Base-by-base conservation (phyloP, 768 basidiomycete species). In the Panaeolus papilionaceus region DNA sequence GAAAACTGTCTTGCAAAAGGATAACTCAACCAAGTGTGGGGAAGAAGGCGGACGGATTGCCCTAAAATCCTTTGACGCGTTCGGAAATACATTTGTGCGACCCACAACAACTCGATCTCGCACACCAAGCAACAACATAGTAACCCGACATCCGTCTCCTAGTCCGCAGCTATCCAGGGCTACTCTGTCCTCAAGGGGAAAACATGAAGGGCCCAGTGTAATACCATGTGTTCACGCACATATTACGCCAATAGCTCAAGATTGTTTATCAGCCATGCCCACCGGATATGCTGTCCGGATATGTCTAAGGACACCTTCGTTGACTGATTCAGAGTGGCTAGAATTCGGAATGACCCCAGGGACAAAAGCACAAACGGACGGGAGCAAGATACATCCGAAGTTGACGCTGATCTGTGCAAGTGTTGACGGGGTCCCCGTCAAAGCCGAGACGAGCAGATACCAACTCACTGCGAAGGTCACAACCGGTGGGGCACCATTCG, bases 301-400 rank as follows among this genome's bases (percentile, higher is more conserved):
- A 20, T 77, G 70, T 64, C 75, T 92, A 28, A 85, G 86, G 49
- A 85, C 86, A 9, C 90, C 90, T 20, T 77, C 82, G 14, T 83
- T 88, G 39, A 73, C 80, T n/a, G 86, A 86, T 65, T 85, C 86
- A n/a, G 90, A 89, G 63, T 91, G 87, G 88, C 79, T 94, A 20
- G 92, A 93, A 75, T 93, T 94, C 72, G 92, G 91, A 33, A 79
- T 94, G 62, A 88, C 88, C 1, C 47, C 64, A 70, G 54, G 54
- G 14, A 37, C 54, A 14, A 58, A 58, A 58, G 54, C 54, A 64
- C 69, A 12, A 64, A 63, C 61, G 51, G 68, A 61, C 67, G 71
- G 40, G 71, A 73, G 58, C 66, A 45, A 40, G 70, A 70, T 38
- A 78, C 80, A 51, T 63, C 85, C 86, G 51, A 82, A 77, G 64